phyloP scores from a whole-genome alignment of 2,329 filamentous ascomycete species.

The Furcasterigmium sp. region DNA sequence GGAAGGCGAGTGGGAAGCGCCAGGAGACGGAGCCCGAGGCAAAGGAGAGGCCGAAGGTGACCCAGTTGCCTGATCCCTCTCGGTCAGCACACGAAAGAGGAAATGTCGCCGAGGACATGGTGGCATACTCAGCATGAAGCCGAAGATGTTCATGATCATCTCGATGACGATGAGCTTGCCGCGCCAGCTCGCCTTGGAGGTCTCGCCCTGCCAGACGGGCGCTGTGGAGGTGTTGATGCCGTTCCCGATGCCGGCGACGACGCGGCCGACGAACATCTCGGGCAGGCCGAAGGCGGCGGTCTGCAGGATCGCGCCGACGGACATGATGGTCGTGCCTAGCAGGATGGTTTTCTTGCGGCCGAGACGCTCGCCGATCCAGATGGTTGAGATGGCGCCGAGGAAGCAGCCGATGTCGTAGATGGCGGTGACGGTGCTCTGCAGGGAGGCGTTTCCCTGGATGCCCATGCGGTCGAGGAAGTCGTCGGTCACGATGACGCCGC shows the following conservation, averaged over 20 bases:
- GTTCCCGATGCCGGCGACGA: conserved; percentile 43
- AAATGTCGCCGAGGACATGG: not conserved
- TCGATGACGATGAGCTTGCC: conserved; percentile 26
- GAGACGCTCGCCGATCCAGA: conserved; percentile 24
- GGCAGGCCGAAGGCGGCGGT: conserved; percentile 25
- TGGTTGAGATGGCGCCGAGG: conserved; percentile 36
- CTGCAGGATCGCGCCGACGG: conserved; percentile 27
- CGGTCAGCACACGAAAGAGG: not conserved
- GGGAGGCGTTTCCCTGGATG: conserved; percentile 30
- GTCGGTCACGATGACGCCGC: conserved; percentile 39
- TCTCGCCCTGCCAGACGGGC: conserved; percentile 31
- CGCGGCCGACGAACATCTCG: conserved; percentile 36
- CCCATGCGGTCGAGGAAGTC: conserved; percentile 36
- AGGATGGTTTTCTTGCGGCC: conserved; percentile 26
- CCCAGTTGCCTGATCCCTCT: conserved; percentile 28
- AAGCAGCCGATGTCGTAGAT: conserved; percentile 58
- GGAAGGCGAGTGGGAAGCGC: too few relatives aligned
- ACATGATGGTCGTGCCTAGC: conserved; percentile 24
- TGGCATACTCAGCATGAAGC: conserved; percentile 17
- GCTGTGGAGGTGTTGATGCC: conserved; percentile 30
- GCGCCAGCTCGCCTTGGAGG: conserved; percentile 22
- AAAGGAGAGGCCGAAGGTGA: conserved; percentile 28
- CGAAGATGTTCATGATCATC: conserved; percentile 23
- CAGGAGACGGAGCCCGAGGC: conserved; percentile 21
- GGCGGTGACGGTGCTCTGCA: conserved; percentile 44